These are phyloP conservation scores for Cladosporium oxysporum DNA, from an alignment of 2,329 filamentous ascomycete species.

Conservation along the genomic window DNA sequence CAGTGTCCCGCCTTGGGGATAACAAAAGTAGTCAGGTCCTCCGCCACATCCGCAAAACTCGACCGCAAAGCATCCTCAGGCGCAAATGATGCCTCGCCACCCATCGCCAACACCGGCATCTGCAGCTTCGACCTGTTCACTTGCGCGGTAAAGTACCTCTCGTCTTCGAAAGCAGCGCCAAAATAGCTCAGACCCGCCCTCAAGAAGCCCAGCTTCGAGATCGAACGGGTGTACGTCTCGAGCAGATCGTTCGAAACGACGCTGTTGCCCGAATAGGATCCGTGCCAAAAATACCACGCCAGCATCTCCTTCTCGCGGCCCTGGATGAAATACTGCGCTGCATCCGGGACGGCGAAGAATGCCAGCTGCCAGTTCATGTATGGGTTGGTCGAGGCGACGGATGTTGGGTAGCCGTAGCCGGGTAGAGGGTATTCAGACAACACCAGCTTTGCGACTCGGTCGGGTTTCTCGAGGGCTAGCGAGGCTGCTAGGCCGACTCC, in stretches of 20 bases:
- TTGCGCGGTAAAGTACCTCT: conserved; percentile 40
- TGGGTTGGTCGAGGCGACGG: conserved; percentile 40
- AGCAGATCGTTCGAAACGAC: conserved; percentile 44
- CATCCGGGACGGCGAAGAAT: conserved; percentile 51
- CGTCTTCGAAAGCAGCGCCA: conserved; percentile 39
- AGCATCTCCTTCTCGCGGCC: conserved; percentile 48
- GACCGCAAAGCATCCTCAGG: conserved; percentile 24
- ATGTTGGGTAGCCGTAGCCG: conserved; percentile 45
- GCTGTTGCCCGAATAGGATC: conserved; percentile 44
- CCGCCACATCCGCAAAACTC: conserved; percentile 29
- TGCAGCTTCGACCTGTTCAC: conserved; percentile 31
- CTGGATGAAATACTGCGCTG: conserved; percentile 49
- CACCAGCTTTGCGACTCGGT: conserved; percentile 39
- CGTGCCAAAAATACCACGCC: conserved; percentile 51
- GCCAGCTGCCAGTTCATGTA: conserved; percentile 42
- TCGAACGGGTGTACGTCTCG: conserved; percentile 42
- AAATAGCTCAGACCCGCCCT: conserved; percentile 45
- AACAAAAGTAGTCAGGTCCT: conserved; percentile 34
- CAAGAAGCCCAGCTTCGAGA: conserved; percentile 49
- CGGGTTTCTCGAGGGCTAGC: conserved; percentile 42
- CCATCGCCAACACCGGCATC: conserved; percentile 38
- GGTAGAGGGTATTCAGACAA: conserved; percentile 47
- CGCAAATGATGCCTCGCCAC: conserved; percentile 41
- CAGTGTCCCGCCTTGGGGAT: conserved; percentile 45
- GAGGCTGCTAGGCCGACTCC: conserved; percentile 47